Base-by-base conservation (phyloP, 176 grass and related monocot species). In the Thalia dealbata region DNA sequence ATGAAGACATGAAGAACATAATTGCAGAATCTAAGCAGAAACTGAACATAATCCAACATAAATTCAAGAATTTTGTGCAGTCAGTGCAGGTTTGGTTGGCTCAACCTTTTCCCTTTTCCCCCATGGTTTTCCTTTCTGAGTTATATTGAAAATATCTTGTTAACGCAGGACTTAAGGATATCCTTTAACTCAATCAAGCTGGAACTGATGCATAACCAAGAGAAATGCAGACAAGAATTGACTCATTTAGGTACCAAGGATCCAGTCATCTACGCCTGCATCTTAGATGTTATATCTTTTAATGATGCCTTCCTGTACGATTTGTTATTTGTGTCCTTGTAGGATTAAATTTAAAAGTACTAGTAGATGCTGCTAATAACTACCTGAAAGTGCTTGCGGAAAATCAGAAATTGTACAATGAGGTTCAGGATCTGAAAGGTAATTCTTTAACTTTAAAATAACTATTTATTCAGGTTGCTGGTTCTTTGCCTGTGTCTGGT, bases 341-440 rank as follows among this genome's bases (percentile, higher is more conserved):
- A 75, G 73, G 32, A 12, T 22, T 61, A 7, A 48, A 48, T 22
- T 6, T 75, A 10, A 75, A 75, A 62, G 73, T 45, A 21, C 19
- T 75, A 46, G 41, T 14, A 63, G 58, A 75, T 48, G 56, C 73
- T 75, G 73, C 73, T 48, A 58, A 75, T 16, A 75, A 75, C 48
- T 75, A 75, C 45, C 73, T 63, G 28, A 62, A 26, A 63, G 15
- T 75, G 26, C 73, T 75, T 50, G 73, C 73, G 63, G 73, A 75
- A 63, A 75, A 75, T 23, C 56, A 63, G 14, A 64, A 23, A 62
- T 27, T 75, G 12, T 63, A 75, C 27, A 75, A 75, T 62, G 73
- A 75, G 23, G 58, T 75, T 48, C 58, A 75, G 41, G 73, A 75
- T 25, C 22, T 75, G 30, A 75, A 75, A 48, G 73, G 73, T 75